Percentiles rank a stretch among this genome's conserved stretches.
These are phyloP conservation scores for Stephanodiscus minutulus DNA, from an alignment of 108 stramenopile species.

Conservation along the genomic window DNA sequence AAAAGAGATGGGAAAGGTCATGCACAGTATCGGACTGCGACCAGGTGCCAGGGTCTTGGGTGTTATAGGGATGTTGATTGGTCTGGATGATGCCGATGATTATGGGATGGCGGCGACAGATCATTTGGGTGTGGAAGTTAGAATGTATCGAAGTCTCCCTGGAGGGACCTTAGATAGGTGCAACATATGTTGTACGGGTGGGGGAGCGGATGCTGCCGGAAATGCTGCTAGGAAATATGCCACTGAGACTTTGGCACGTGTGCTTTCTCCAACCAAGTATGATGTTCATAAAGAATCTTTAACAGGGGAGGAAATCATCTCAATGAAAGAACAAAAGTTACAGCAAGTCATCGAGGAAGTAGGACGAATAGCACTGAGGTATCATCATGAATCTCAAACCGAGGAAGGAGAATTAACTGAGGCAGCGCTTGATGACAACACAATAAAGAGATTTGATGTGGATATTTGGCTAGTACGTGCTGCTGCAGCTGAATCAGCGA, in stretches of 20 bases:
- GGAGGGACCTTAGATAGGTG: slow-evolving; percentile 70
- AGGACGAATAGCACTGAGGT: slow-evolving; percentile 17
- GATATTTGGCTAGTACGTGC: slow-evolving; percentile 44
- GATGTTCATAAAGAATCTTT: not conserved
- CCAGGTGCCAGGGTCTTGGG: slow-evolving; percentile 77
- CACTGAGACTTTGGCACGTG: slow-evolving; percentile 19
- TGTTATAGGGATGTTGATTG: slow-evolving; percentile 67
- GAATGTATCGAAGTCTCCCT: slow-evolving; percentile 65
- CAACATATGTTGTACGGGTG: slow-evolving; percentile 46
- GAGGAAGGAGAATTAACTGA: slow-evolving; percentile 2
- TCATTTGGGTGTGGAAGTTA: slow-evolving; percentile 19
- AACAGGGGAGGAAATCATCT: not conserved
- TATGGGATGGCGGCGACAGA: slow-evolving; percentile 9
- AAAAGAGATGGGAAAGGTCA: slow-evolving; percentile 49
- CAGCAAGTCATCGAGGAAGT: slow-evolving; percentile 41
- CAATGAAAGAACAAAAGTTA: slow-evolving; percentile 12
- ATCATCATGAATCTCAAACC: slow-evolving; percentile 21
- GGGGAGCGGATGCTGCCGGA: slow-evolving; percentile 40
- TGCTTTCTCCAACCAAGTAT: slow-evolving; percentile 2
- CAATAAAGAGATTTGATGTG: not conserved
- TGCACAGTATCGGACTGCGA: slow-evolving; percentile 67
- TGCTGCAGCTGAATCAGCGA: not conserved
- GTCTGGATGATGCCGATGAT: slow-evolving; percentile 52
- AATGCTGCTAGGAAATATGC: slow-evolving; percentile 35
- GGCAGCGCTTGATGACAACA: not conserved